These are phyloP conservation scores for Psophocarpus tetragonolobus DNA, from an alignment of 306 rosid species.

Conservation along the genomic window DNA sequence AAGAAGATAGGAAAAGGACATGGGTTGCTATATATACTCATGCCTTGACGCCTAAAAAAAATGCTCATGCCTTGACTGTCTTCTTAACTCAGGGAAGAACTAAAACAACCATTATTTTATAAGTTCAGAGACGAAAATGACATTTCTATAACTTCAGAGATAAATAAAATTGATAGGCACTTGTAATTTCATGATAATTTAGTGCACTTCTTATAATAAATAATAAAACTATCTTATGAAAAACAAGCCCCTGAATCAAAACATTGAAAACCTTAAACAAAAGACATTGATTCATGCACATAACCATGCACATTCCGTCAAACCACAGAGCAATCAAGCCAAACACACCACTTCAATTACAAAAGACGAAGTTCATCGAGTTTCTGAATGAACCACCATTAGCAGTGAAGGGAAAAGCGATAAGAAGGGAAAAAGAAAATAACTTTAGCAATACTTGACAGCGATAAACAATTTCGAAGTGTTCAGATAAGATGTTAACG, in stretches of 20 bases:
- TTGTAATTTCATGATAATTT: background rate
- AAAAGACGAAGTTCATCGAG: background rate
- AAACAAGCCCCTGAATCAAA: constrained; percentile 11
- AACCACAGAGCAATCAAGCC: constrained; percentile 28
- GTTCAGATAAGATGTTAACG: constrained; percentile 83
- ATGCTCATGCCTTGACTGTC: constrained; percentile 80
- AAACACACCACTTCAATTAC: background rate
- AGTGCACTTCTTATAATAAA: background rate
- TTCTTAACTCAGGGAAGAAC: constrained; percentile 49
- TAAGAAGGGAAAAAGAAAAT: background rate
- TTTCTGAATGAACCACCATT: background rate
- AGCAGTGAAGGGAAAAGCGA: too few relatives aligned
- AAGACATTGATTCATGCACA: background rate
- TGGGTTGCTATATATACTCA: too few relatives aligned
- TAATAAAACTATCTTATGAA: background rate
- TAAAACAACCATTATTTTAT: background rate
- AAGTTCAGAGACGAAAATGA: background rate
- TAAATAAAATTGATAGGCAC: background rate
- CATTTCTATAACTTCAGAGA: background rate
- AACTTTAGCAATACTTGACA: constrained; percentile 63
- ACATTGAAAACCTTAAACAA: background rate
- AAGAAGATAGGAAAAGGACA: constrained; percentile 92
- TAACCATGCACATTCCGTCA: too few relatives aligned
- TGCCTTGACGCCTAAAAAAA: constrained; percentile 90
- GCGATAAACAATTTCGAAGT: constrained; percentile 91